Conservation (phyloP, 345 rosid genomes). For the Eucalyptus cladocalyx region DNA sequence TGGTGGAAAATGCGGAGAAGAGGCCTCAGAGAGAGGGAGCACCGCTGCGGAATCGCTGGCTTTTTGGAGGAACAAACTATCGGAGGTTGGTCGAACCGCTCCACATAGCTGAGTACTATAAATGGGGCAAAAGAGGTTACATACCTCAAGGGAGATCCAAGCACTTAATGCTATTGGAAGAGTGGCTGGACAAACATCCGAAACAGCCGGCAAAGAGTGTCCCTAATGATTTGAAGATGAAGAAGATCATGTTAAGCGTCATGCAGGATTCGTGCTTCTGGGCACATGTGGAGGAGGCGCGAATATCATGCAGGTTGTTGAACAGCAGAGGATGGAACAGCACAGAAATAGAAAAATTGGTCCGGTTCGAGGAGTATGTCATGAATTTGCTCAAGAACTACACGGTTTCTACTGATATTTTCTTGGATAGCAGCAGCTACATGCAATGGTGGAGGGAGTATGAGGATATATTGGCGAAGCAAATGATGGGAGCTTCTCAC, state of each 20-base stretch:
- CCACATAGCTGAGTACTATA: conserved; percentile 60
- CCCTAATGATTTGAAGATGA: background rate
- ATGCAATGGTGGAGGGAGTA: conserved; percentile 63
- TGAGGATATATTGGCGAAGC: background rate
- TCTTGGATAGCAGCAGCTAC: conserved; percentile 43
- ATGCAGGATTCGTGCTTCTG: conserved; percentile 76
- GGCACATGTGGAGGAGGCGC: conserved; percentile 69
- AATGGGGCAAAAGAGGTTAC: conserved; percentile 9
- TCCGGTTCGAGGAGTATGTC: conserved; percentile 22
- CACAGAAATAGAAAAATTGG: background rate
- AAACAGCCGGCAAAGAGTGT: background rate
- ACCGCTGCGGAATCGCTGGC: conserved; percentile 9
- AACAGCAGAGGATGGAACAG: background rate
- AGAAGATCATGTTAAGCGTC: conserved; percentile 7
- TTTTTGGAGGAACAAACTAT: conserved; percentile 35
- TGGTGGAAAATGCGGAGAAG: conserved; percentile 35
- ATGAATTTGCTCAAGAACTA: conserved; percentile 18
- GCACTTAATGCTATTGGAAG: conserved; percentile 37
- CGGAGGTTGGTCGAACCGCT: conserved; percentile 74
- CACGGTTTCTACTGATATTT: conserved; percentile 60
- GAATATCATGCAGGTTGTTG: conserved; percentile 2
- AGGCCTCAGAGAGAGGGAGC: conserved; percentile 35
- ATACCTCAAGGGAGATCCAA: conserved; percentile 16
- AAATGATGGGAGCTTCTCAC: background rate
- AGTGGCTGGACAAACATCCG: conserved; percentile 18